Conservation (phyloP, 306 rosid species). For the Inga leiocalycina region DNA sequence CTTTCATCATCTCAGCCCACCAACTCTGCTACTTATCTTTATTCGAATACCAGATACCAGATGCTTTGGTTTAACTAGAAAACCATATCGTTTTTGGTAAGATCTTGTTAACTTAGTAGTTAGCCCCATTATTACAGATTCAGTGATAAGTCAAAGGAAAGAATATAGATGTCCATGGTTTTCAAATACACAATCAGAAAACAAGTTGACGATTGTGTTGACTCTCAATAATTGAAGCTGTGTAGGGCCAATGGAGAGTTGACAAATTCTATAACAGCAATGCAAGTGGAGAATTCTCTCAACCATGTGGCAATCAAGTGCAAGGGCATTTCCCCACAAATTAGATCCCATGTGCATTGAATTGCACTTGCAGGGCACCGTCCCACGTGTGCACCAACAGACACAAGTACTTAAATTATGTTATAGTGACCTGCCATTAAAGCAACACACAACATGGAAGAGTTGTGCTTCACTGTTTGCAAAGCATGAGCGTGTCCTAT, state of each 20-base stretch:
- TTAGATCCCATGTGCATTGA: slow-evolving; percentile 30
- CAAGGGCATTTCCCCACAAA: not conserved
- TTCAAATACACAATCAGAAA: not conserved
- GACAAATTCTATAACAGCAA: not conserved
- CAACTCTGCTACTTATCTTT: not conserved
- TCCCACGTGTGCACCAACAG: slow-evolving; percentile 36
- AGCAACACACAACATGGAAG: slow-evolving; percentile 58
- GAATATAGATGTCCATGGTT: slow-evolving; percentile 4
- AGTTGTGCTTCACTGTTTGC: slow-evolving; percentile 20
- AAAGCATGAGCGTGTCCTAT: slow-evolving; percentile 10
- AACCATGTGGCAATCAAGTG: not conserved
- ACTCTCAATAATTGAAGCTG: slow-evolving; percentile 4
- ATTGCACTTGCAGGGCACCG: slow-evolving; percentile 38
- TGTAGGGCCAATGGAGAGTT: slow-evolving; percentile 24
- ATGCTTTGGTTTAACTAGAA: not conserved
- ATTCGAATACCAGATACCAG: not conserved
- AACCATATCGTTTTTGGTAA: not conserved
- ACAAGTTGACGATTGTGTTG: not conserved
- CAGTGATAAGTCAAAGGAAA: not conserved
- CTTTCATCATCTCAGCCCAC: not conserved
- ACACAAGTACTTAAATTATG: slow-evolving; percentile 34
- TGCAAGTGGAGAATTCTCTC: not conserved
- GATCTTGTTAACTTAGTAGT: not conserved
- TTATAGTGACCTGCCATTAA: slow-evolving; percentile 46
- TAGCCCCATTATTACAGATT: slow-evolving; percentile 11